These are phyloP conservation scores for Picea sitchensis DNA, from an alignment of 75 land plant genomes.

Conservation along the genomic window DNA sequence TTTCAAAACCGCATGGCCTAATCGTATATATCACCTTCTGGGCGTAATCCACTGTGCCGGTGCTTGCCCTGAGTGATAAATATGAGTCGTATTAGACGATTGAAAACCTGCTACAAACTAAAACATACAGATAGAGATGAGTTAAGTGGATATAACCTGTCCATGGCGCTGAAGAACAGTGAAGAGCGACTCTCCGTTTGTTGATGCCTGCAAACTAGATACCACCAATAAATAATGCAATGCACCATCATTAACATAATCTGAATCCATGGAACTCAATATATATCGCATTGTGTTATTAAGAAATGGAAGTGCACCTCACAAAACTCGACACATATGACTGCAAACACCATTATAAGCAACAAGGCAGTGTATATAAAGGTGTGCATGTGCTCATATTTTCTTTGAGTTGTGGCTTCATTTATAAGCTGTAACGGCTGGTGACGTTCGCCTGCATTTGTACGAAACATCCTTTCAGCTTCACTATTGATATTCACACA, in stretches of 20 bases:
- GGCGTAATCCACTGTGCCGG: slow-evolving; percentile 2
- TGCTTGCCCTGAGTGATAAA: neutral
- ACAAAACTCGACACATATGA: neutral
- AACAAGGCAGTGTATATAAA: neutral
- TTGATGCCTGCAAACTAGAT: neutral
- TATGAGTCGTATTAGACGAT: neutral
- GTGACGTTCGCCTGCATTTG: too few species aligned
- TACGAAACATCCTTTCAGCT: too few species aligned
- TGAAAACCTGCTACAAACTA: neutral
- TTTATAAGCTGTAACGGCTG: too few species aligned
- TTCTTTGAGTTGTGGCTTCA: too few species aligned
- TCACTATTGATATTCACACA: too few species aligned
- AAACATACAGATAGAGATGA: neutral
- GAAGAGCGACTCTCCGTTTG: neutral
- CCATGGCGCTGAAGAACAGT: neutral
- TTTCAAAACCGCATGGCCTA: neutral
- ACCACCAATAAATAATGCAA: neutral
- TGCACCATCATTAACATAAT: too few species aligned
- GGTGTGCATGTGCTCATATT: too few species aligned
- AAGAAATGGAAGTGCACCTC: neutral
- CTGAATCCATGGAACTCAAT: too few species aligned
- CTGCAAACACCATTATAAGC: neutral
- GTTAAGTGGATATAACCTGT: neutral
- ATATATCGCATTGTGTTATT: too few species aligned
- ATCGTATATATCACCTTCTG: neutral